These are phyloP conservation scores for Leccinum boreale DNA, from an alignment of 768 basidiomycete genomes.

Conservation along the genomic window DNA sequence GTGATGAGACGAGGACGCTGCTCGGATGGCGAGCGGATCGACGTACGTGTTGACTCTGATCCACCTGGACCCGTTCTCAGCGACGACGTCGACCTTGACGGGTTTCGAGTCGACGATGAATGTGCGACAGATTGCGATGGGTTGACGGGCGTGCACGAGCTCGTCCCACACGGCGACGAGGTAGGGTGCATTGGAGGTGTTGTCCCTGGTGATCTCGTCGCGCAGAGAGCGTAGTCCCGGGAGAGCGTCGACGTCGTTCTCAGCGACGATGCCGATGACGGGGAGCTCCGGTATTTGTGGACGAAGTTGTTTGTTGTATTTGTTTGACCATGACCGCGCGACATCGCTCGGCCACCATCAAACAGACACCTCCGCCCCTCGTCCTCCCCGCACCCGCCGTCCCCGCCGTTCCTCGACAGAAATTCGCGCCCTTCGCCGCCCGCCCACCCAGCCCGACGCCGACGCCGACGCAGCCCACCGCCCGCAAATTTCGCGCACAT, in stretches of 20 bases:
- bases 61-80: slow-evolving; percentile 73
- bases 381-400: slow-evolving; percentile 49
- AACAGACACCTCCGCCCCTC: slow-evolving; percentile 41
- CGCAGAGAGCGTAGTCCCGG: slow-evolving; percentile 40
- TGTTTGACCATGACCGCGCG: slow-evolving; percentile 8
- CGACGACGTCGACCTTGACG: slow-evolving; percentile 80
- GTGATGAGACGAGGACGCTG: not conserved
- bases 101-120: slow-evolving; percentile 31
- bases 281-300: slow-evolving; percentile 21
- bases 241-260: slow-evolving; percentile 19
- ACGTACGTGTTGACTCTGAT: slow-evolving; percentile 94
- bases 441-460: slow-evolving; percentile 57
- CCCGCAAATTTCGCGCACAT: slow-evolving; percentile 47
- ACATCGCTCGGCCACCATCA: slow-evolving; percentile 22
- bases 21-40: not conserved
- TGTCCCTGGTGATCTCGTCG: slow-evolving; percentile 42
- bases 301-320: not conserved
- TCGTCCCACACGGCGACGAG: slow-evolving; percentile 83
- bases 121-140: slow-evolving; percentile 58
- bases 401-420: not conserved
- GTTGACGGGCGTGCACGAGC: slow-evolving; percentile 55
- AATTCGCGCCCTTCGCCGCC: not conserved
- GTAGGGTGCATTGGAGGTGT: slow-evolving; percentile 73
- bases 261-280: slow-evolving; percentile 28
- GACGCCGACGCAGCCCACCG: slow-evolving; percentile 51